Evolutionary conservation across 805 yeast species (phyloP), one percentile per base, ranked within the genome.

Genomic region (Suhomyces prunicola): DNA sequence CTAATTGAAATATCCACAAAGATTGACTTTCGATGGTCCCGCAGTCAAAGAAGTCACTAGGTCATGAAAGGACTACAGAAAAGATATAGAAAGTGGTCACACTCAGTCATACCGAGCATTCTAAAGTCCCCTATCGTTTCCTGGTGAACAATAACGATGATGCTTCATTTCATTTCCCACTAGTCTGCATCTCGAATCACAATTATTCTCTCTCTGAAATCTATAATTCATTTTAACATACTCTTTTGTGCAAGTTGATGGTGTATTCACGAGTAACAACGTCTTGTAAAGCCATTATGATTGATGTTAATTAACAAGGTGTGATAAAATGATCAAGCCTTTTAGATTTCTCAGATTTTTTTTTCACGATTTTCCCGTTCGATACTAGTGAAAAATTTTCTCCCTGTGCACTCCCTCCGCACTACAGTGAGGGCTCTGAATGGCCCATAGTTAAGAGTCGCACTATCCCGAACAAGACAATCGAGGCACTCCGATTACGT

Each of bases 221-320:
- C 19, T 36, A 15, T 19, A 26, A 27, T 29, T 48, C 48, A 15
- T 17, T 36, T 33, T 46, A 52, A 88, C 96, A 77, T 87, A 90
- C 96, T 84, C 98, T 91, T 82, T 91, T 93, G 96, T 91, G 97
- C 81, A 93, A 84, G 90, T 94, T 93, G 82, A 94, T 92, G 87
- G 99, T 94, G 90, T 94, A 94, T 84, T 94, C 99, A 82, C 99
- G 96, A 80, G 99, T 89, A 81, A 94, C 97, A 81, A 91, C 97
- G 92, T 94, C 98, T 84, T 89, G 88, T 78, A 91, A 84, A 81
- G 93, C 96, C 81, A 86, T 84, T 79, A 81, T 80, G 59, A 66
- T 59, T 63, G 62, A 54, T 60, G 67, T 57, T 59, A 47, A 31
- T 35, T 47, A 47, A 47, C 49, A 36, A 47, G 49, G 49, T 33